Evolutionary conservation across 495 filamentous ascomycete species (phyloP).

Genomic region (Aspergillus olivimuriae): DNA sequence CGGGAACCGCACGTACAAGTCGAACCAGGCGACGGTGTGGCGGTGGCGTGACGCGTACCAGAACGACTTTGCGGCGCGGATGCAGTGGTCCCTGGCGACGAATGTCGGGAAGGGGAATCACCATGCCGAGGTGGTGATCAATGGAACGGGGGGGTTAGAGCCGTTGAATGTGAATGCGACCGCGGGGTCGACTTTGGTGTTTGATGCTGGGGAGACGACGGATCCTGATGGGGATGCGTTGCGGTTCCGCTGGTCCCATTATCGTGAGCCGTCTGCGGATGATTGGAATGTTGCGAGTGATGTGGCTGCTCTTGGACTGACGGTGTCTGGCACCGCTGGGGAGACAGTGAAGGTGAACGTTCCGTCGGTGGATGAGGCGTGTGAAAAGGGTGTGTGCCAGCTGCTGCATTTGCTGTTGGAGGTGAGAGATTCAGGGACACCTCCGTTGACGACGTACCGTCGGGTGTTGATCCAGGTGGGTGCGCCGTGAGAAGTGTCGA

Average conservation of each 20-base stretch:
- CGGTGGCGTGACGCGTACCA: constrained; percentile 40
- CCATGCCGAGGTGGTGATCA: constrained; percentile 30
- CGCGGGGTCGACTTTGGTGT: constrained; percentile 18
- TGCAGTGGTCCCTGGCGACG: constrained; percentile 32
- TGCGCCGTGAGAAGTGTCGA: not conserved
- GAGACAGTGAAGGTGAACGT: constrained; percentile 21
- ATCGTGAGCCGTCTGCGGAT: constrained; percentile 27
- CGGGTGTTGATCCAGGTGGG: constrained; percentile 23
- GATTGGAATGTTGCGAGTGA: constrained; percentile 23
- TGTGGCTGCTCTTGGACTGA: constrained; percentile 19
- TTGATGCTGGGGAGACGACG: constrained; percentile 30
- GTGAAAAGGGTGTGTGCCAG: constrained; percentile 17
- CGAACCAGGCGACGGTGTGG: constrained; percentile 34
- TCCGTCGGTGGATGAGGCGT: constrained; percentile 19
- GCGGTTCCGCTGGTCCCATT: constrained; percentile 36
- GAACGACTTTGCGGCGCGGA: constrained; percentile 40
- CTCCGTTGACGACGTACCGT: constrained; percentile 25
- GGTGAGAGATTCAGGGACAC: constrained; percentile 18
- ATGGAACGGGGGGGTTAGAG: constrained; percentile 21
- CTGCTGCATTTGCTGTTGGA: constrained; percentile 30
- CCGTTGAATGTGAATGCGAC: constrained; percentile 21
- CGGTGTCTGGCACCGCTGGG: not conserved
- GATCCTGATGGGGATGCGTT: constrained; percentile 31
- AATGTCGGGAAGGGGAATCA: constrained; percentile 25
- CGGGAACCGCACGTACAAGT: constrained; percentile 22